Evolutionary conservation across 83 land plant species (phyloP), one percentile per base, ranked within the genome.

Genomic region (Diphasiastrum complanatum): DNA sequence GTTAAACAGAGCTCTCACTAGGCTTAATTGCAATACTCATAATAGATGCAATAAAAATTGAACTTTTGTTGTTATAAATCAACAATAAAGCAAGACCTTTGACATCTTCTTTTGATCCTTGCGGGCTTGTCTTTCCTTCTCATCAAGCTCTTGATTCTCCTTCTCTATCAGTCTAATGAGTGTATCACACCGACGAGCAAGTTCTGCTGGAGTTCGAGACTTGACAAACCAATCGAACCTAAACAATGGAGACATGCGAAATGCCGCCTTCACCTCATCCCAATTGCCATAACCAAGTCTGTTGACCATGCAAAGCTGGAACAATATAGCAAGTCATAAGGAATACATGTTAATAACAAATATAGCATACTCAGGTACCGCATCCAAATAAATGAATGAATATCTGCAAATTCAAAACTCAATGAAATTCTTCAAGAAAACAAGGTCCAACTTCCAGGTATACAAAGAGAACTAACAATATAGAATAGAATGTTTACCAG

Each of bases 191-290:
- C 98, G 83, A 61, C 98, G 81, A 55, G 96, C 96, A 45, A 93
- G 83, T 59, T 93, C 98, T 50, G 89, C 84, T 30, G 96, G 78
- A 2, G 98, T 93, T 14, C 98, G 81, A 18, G 98, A 93, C 64
- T 93, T 93, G n/a, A 93, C 92, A 83, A 93, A 93, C 98, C 98
- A 93, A 51, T 93, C 96, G 73, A 93, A 85, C 10, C 98, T 86
- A 52, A 93, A 93, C 45, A 89, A 75, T 46, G 96, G 86, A 22
- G 95, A 88, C 33, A 81, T 84, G 2, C 96, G 89, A 37, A 93
- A 90, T 33, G 91, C 98, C 50, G 95, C 96, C 73, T 89, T 93
- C 28, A 93, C 59, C 75, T 88, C 98, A 64, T 93, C 98, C 98
- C 98, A 93, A 78, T 93, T 93, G 19, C 98, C 98, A 80, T 93